A percentile compares a stretch with the other conserved stretches of the same genome.
Evolutionary conservation across 495 filamentous ascomycete genomes (phyloP).

Genomic region (Aspergillus diversus): DNA sequence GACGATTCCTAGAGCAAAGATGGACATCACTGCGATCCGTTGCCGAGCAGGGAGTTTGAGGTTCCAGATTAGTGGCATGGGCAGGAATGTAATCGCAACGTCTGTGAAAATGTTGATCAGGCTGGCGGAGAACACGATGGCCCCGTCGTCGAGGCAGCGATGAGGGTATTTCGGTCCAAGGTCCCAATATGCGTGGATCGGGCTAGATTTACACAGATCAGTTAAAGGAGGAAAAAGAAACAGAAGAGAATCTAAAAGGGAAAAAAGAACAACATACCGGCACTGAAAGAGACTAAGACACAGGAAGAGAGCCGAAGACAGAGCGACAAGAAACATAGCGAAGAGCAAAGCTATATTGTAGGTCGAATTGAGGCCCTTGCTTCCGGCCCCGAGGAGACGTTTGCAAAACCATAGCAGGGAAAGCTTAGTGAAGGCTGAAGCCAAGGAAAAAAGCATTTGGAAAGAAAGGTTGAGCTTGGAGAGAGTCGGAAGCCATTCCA

Average conservation of each 20-base stretch:
- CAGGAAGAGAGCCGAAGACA: conserved; percentile 52
- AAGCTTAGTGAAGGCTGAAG: conserved; percentile 58
- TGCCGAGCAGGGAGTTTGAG: conserved; percentile 58
- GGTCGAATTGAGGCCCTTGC: conserved; percentile 37
- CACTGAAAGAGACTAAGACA: conserved; percentile 60
- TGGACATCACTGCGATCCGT: conserved; percentile 56
- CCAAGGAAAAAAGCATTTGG: conserved; percentile 56
- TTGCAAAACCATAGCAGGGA: conserved; percentile 63
- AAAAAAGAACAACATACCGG: conserved; percentile 46
- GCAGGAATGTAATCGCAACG: conserved; percentile 58
- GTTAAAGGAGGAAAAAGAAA: background rate
- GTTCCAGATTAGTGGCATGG: conserved; percentile 61
- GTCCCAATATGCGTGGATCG: conserved; percentile 58
- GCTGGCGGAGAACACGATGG: conserved; percentile 55
- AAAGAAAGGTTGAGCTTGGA: conserved; percentile 54
- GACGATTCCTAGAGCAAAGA: conserved; percentile 61
- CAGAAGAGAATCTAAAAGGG: background rate
- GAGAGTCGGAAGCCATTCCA: conserved; percentile 33
- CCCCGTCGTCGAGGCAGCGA: conserved; percentile 55
- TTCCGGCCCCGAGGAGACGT: conserved; percentile 48
- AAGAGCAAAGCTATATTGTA: conserved; percentile 48
- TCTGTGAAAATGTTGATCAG: conserved; percentile 65
- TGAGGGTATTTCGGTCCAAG: conserved; percentile 36
- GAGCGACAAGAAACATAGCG: conserved; percentile 47
- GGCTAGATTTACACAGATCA: conserved; percentile 37